A percentile compares a stretch with the other conserved stretches of the same genome.
Evolutionary conservation across 129 eudicot genomes (phyloP).

Genomic region (Helianthus annuus): DNA sequence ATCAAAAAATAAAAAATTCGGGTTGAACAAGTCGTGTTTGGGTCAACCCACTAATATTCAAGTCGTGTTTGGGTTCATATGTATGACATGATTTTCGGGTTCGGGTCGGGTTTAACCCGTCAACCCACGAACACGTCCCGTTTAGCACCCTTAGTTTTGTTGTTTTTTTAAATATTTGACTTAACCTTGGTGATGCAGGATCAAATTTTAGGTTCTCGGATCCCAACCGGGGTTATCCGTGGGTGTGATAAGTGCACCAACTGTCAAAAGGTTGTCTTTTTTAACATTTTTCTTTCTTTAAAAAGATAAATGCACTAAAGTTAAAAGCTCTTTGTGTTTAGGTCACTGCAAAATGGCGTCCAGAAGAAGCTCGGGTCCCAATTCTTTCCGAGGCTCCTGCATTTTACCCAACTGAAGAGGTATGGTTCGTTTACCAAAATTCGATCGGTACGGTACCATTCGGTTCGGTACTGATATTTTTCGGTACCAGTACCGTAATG

Average conservation of each 20-base stretch:
- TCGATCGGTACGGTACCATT: too few species aligned
- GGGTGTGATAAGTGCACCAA: constrained; percentile 70
- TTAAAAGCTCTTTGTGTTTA: constrained; percentile 34
- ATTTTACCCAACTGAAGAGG: constrained; percentile 94
- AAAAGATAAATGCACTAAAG: not conserved
- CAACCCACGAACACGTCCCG: too few species aligned
- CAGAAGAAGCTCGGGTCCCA: constrained; percentile 72
- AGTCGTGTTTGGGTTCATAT: too few species aligned
- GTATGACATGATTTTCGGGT: too few species aligned
- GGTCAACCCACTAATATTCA: too few species aligned
- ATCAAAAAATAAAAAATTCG: too few species aligned
- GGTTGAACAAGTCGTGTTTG: too few species aligned
- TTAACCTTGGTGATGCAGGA: constrained; percentile 41
- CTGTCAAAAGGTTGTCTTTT: constrained; percentile 74
- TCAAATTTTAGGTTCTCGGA: constrained; percentile 34
- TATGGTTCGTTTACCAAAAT: constrained; percentile 3
- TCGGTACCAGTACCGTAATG: too few species aligned
- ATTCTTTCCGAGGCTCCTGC: constrained; percentile 86
- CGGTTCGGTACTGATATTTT: too few species aligned
- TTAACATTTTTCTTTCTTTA: not conserved
- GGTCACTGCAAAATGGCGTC: constrained; percentile 91
- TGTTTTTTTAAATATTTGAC: constrained; percentile 5
- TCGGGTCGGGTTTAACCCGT: too few species aligned
- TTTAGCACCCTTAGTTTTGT: not conserved
- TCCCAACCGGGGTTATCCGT: constrained; percentile 78